Evolutionary conservation across 2,329 filamentous ascomycete genomes (phyloP), one percentile per base, ranked within the genome.

Genomic region (Aureobasidium sp.): DNA sequence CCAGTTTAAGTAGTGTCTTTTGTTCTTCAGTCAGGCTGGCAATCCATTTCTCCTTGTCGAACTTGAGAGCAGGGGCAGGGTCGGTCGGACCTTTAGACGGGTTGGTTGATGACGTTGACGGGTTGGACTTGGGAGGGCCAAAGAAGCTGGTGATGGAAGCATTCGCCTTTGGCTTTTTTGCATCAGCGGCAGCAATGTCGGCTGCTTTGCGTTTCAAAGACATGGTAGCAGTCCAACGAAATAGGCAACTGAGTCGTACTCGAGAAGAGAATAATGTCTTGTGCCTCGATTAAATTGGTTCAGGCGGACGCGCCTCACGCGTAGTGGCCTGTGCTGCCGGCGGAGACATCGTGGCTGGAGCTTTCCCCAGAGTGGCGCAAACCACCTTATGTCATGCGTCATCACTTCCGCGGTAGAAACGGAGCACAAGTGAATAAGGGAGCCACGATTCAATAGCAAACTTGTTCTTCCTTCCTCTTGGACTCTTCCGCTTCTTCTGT

Each of bases 1-100:
- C 94, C 44, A 99, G 82, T 71, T 89, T 81, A 53, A 99, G 82
- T 51, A 97, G 80, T 59, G 87, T 82, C 71, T 85, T 90, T 75
- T 97, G 90, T 77, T 99, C 94, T 0, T 83, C 75, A 0, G 84
- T 92, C 65, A 99, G 81, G 63, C 84, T 83, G 24, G 84, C 84
- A n/a, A 92, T 81, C 94, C 94, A 99, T 75, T 89, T 90, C 50
- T 85, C 84, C 79, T 96, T 97, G 79, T 97, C 83, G 73, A 97
- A 97, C 32, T 48, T 59, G 67, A 84, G 89, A 67, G 65, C 69
- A 63, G 67, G 71, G 17, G 65, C 69, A 63, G 67, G 70, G 13
- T 71, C 67, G 24, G 64, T 61, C 43, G 62, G 63, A 26, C 29
- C 53, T 57, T 75, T 71, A 59, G 71, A 66, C 15, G 71, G 64